Percentiles rank a stretch among this genome's conserved stretches.
Conservation (phyloP, 2,329 filamentous ascomycete species). For the Chaetoscypha palmicola region DNA sequence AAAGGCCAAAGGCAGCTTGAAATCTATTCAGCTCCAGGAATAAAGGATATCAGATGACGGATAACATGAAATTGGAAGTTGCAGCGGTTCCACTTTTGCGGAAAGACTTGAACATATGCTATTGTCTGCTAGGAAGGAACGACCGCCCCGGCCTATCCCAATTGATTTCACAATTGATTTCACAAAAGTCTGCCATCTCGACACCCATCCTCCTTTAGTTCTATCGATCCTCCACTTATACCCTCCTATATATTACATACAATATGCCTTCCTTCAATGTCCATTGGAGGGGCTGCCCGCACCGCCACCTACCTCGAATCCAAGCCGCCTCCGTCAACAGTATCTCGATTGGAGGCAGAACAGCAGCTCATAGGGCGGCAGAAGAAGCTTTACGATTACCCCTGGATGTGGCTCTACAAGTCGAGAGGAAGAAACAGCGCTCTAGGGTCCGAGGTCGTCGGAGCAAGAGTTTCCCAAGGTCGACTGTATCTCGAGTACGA, state of each 20-base stretch:
- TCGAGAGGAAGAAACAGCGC: conserved; percentile 16
- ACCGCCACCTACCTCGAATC: conserved; percentile 24
- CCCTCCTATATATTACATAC: conserved; percentile 13
- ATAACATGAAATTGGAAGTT: neutral
- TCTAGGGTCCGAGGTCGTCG: conserved; percentile 11
- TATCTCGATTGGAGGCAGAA: conserved; percentile 8
- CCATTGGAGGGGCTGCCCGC: conserved; percentile 28
- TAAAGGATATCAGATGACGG: conserved; percentile 48
- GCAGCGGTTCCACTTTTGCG: neutral
- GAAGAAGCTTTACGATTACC: conserved; percentile 12
- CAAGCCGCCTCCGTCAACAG: conserved; percentile 17
- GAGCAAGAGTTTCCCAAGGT: conserved; percentile 12
- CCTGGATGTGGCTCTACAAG: conserved; percentile 10
- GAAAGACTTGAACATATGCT: neutral
- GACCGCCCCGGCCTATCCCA: neutral
- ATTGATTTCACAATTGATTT: neutral
- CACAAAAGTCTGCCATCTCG: neutral
- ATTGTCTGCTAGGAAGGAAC: neutral
- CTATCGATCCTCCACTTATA: conserved; percentile 25
- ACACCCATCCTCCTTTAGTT: conserved; percentile 19
- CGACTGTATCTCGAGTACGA: too few relatives aligned
- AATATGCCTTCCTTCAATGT: conserved; percentile 23
- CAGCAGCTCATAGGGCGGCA: conserved; percentile 12
- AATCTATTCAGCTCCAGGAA: conserved; percentile 56
- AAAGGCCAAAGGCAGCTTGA: conserved; percentile 61